Evolutionary conservation across 1,139 yeast genomes (phyloP).

Genomic region (Geotrichum klebahnii): DNA sequence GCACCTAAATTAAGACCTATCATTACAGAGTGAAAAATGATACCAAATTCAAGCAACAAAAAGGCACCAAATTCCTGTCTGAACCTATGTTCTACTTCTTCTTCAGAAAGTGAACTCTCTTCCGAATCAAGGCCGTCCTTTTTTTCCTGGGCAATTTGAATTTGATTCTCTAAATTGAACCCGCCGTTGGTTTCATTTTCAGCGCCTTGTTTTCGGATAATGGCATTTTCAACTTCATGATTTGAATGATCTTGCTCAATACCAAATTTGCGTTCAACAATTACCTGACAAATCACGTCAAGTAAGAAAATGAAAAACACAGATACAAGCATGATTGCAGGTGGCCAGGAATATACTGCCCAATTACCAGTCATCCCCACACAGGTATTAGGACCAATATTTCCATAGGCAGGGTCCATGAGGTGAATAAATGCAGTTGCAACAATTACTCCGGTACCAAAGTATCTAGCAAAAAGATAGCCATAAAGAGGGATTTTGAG

Average conservation of each 20-base stretch:
- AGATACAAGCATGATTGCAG: slow-evolving; percentile 14
- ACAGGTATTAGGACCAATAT: slow-evolving; percentile 16
- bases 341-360: slow-evolving; percentile 13
- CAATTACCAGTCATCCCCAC: slow-evolving; percentile 18
- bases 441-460: slow-evolving; percentile 74
- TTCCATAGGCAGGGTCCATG: slow-evolving; percentile 39
- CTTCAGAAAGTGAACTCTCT: neutral
- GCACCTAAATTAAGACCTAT: slow-evolving; percentile 63
- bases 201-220: neutral
- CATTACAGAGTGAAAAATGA: slow-evolving; percentile 66
- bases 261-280: slow-evolving; percentile 16
- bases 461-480: slow-evolving; percentile 62
- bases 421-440: slow-evolving; percentile 77
- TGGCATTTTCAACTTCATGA: slow-evolving; percentile 10
- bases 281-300: slow-evolving; percentile 9
- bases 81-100: slow-evolving; percentile 1
- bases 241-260: slow-evolving; percentile 3
- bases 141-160: too few species aligned
- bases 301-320: slow-evolving; percentile 15
- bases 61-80: slow-evolving; percentile 44
- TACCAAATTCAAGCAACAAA: slow-evolving; percentile 63
- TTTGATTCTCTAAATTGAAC: neutral
- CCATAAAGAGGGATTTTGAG: slow-evolving; percentile 51
- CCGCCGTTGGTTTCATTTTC: neutral
- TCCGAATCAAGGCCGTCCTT: neutral